Percentiles rank a stretch among this genome's conserved stretches.
Conservation (phyloP, 208 protist species). For the Acanthamoeba lugdunensis region DNA sequence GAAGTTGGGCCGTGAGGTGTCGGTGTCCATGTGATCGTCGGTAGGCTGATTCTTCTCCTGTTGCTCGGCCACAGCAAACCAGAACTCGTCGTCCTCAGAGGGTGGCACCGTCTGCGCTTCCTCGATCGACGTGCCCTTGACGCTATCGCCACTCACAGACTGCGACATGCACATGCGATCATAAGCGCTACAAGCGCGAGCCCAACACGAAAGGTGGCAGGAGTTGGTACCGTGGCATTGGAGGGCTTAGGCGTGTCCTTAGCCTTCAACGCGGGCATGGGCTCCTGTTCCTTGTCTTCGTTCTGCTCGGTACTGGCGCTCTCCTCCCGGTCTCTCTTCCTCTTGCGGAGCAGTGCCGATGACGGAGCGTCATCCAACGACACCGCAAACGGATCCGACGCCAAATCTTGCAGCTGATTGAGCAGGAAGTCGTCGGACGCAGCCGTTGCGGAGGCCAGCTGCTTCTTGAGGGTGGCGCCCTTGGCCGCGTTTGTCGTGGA, state of each 20-base stretch:
- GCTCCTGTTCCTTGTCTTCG: not conserved
- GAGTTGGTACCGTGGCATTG: not conserved
- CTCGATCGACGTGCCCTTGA: not conserved
- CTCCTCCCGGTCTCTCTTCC: conserved; percentile 22
- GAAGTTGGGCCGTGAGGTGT: not conserved
- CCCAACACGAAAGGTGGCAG: too few species aligned
- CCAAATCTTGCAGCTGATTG: conserved; percentile 28
- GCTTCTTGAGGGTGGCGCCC: conserved; percentile 4
- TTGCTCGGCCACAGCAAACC: conserved; percentile 6
- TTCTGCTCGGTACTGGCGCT: not conserved
- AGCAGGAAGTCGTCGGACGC: conserved; percentile 30
- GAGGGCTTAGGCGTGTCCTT: not conserved
- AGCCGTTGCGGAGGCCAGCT: not conserved
- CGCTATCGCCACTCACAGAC: not conserved
- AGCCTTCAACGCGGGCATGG: not conserved
- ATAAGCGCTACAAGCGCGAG: not conserved
- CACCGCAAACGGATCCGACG: conserved; percentile 22
- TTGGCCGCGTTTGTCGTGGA: conserved; percentile 5
- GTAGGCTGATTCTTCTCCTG: not conserved
- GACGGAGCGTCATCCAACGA: not conserved
- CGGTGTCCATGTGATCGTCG: not conserved
- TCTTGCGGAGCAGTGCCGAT: not conserved
- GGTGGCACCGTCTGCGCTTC: not conserved
- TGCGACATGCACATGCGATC: not conserved
- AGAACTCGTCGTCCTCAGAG: conserved; percentile 16